A percentile compares a stretch with the other conserved stretches of the same genome.
Evolutionary conservation across 106 monocot genomes (phyloP).

Genomic region (Allium fistulosum): DNA sequence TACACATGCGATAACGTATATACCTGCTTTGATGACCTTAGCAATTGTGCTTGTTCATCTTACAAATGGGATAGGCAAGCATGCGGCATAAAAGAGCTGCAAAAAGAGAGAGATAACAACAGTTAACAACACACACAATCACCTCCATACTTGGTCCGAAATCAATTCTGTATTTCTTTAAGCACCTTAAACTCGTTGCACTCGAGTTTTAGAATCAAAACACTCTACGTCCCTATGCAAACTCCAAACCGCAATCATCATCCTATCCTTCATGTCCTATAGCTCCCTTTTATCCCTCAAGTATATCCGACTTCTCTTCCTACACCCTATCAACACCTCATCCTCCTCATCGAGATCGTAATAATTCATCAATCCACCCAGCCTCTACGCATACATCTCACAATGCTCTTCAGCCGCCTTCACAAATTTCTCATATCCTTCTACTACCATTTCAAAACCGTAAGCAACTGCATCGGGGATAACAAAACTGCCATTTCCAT

Average conservation of each 20-base stretch:
- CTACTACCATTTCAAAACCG: conserved; percentile 62
- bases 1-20: too few species aligned
- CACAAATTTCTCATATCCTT: conserved; percentile 63
- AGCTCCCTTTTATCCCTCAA: conserved; percentile 57
- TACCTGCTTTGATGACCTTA: too few species aligned
- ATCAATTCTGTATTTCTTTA: too few species aligned
- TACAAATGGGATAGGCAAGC: too few species aligned
- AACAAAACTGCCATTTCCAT: background rate
- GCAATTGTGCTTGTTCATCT: too few species aligned
- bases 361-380: conserved; percentile 71
- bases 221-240: conserved; percentile 55
- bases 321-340: conserved; percentile 78
- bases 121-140: too few species aligned
- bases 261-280: conserved; percentile 67
- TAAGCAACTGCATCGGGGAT: conserved; percentile 11
- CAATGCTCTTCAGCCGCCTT: conserved; percentile 45
- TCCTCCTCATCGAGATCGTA: conserved; percentile 59
- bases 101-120: too few species aligned
- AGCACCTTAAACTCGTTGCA: too few species aligned
- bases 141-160: too few species aligned
- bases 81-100: too few species aligned
- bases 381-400: conserved; percentile 49
- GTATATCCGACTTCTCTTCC: conserved; percentile 35
- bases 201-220: too few species aligned
- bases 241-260: conserved; percentile 30